Evolutionary conservation across 768 basidiomycete genomes (phyloP), one percentile per base, ranked within the genome.

Genomic region (Hericium erinaceus): DNA sequence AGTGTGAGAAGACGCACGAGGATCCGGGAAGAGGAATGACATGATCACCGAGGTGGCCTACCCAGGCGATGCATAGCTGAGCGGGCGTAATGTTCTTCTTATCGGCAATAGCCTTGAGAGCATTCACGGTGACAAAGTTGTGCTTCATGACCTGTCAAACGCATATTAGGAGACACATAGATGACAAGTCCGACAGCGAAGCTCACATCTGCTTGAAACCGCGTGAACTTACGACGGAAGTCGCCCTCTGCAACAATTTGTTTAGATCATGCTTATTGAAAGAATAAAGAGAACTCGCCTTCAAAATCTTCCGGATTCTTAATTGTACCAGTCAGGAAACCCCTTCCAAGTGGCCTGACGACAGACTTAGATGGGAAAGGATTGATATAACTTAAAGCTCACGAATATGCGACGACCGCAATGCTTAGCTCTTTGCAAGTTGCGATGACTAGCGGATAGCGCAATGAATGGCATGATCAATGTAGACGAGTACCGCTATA

Each of bases 331-430:
- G 78, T 77, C 33, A 84, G 68, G 65, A 82, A 73, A 2, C 82
- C 81, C 15, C 73, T 69, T 5, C 81, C 81, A 0, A 83, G 73
- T 0, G 82, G 81, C 33, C 77, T 84, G 64, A 50, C 9, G 13
- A 41, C 52, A 61, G 12, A 52, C 6, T 52, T n/a, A 54, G 18
- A 0, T 58, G 16, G 52, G 5, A 16, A 20, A n/a, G 33, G 4
- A 10, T 33, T 10, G 7, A 33, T 33, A 10, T 33, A 33, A 33
- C 33, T 1, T 2, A 33, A 7, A 4, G 65, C 75, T 11, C 54
- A 79, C 78, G 81, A 80, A 64, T 87, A 87, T 38, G 77, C 84
- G 12, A 79, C 66, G n/a, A 87, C 75, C 4, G 82, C 69, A 53
- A 85, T 73, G 1, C 77, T 77, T 15, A 83, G 75, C 59, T 83